Percentiles rank a stretch among this genome's conserved stretches.
phyloP scores from a whole-genome alignment of 768 basidiomycete genomes.

The Thelephora ganbajun region DNA sequence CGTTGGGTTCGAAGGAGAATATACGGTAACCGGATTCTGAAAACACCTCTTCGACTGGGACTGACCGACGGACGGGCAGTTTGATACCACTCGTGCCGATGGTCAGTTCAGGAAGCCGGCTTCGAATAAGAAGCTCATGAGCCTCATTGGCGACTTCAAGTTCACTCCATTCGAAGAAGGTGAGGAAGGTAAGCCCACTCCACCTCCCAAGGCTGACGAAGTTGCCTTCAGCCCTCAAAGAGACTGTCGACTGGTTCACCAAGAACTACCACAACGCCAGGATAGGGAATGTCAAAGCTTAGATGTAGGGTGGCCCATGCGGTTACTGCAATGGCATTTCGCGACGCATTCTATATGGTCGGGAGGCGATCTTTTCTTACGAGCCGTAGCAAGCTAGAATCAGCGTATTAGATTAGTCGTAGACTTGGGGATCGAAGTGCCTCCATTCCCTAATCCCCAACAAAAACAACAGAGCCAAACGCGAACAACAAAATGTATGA shows the following conservation, averaged over 20 bases:
- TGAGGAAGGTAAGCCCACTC: constrained; percentile 16
- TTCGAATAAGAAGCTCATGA: constrained; percentile 75
- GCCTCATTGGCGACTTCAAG: constrained; percentile 65
- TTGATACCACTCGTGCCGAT: constrained; percentile 74
- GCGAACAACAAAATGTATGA: too few relatives aligned
- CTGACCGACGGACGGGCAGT: constrained; percentile 28
- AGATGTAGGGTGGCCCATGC: background rate
- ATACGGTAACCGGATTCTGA: constrained; percentile 42
- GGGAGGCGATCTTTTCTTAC: too few relatives aligned
- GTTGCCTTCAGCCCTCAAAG: constrained; percentile 44
- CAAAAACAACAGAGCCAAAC: too few relatives aligned
- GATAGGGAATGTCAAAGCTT: constrained; percentile 26
- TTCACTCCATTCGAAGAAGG: constrained; percentile 88
- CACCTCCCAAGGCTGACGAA: background rate
- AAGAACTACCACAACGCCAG: constrained; percentile 66
- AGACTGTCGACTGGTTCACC: constrained; percentile 79
- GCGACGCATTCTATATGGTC: too few relatives aligned
- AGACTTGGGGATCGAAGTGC: too few relatives aligned
- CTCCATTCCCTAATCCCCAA: too few relatives aligned
- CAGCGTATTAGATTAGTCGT: too few relatives aligned
- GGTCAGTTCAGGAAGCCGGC: constrained; percentile 96
- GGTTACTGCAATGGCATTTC: background rate
- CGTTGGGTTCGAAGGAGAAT: constrained; percentile 66
- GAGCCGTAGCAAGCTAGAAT: too few relatives aligned
- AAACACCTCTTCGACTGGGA: background rate